phyloP scores from a whole-genome alignment of 805 yeast species.

The Pichia californica region DNA sequence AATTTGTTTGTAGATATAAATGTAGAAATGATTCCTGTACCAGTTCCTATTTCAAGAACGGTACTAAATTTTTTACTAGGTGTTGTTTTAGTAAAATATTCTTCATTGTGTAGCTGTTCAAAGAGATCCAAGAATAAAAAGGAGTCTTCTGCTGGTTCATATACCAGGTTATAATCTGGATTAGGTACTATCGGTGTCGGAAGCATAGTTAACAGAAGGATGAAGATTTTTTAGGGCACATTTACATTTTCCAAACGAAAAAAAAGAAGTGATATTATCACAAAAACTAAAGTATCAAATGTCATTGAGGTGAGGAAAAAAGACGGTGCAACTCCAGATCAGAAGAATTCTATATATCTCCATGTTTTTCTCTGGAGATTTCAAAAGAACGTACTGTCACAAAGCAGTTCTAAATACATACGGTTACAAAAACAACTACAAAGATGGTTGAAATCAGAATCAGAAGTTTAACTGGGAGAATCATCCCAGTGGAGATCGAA shows the following conservation, averaged over 20 bases:
- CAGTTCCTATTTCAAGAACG: slow-evolving; percentile 82
- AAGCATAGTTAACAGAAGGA: slow-evolving; percentile 64
- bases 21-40: slow-evolving; percentile 84
- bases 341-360: no score
- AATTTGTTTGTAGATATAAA: slow-evolving; percentile 55
- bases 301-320: no score
- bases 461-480: slow-evolving; percentile 61
- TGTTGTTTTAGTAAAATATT: slow-evolving; percentile 21
- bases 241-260: no score
- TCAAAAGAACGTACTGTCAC: no score
- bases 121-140: slow-evolving; percentile 76
- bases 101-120: slow-evolving; percentile 45
- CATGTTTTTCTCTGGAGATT: no score
- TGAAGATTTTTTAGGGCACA: no score
- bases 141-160: slow-evolving; percentile 94
- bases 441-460: slow-evolving; percentile 26
- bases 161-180: slow-evolving; percentile 65
- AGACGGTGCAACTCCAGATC: no score
- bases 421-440: no score
- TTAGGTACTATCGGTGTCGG: slow-evolving; percentile 64
- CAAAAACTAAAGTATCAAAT: no score
- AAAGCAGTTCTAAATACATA: no score
- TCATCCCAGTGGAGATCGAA: slow-evolving; percentile 68
- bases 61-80: slow-evolving; percentile 35
- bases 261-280: no score